These are phyloP conservation scores for Parietichytrium sp. DNA, from an alignment of 108 stramenopile species.

Conservation along the genomic window DNA sequence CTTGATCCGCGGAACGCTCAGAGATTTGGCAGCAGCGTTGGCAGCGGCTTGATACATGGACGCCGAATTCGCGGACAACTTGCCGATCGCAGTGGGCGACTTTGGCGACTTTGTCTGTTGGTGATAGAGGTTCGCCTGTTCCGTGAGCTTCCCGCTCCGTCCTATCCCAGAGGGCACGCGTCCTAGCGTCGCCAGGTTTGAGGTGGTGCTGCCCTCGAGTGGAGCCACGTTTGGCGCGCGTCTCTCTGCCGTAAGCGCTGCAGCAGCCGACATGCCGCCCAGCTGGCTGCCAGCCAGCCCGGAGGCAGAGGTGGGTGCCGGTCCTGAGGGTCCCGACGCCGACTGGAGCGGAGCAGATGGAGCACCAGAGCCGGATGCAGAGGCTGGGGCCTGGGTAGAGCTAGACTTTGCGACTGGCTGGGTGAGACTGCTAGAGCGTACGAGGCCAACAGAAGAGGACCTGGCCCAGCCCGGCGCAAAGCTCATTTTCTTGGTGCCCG, in stretches of 20 bases:
- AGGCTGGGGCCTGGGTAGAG: not conserved
- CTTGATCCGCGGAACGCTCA: not conserved
- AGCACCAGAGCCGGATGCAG: not conserved
- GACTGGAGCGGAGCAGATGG: not conserved
- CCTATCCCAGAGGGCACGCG: not conserved
- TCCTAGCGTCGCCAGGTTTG: not conserved
- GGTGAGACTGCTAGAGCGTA: not conserved
- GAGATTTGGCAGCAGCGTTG: too few species aligned
- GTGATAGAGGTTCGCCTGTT: constrained; percentile 35
- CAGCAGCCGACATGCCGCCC: not conserved
- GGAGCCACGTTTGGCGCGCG: too few species aligned
- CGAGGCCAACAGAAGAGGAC: not conserved
- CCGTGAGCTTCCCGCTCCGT: constrained; percentile 18
- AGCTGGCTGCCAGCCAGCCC: not conserved
- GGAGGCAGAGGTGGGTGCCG: too few species aligned
- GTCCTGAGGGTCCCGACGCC: not conserved
- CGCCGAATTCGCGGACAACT: too few species aligned
- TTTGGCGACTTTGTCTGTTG: not conserved
- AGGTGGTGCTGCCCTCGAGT: too few species aligned
- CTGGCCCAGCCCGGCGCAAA: constrained; percentile 27
- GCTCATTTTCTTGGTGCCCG: not conserved
- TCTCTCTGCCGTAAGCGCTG: too few species aligned
- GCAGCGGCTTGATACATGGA: too few species aligned
- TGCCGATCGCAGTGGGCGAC: not conserved
- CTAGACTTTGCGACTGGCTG: too few species aligned